phyloP scores from a whole-genome alignment of 2,329 filamentous ascomycete species.

The Gaeumannomyces sp. region DNA sequence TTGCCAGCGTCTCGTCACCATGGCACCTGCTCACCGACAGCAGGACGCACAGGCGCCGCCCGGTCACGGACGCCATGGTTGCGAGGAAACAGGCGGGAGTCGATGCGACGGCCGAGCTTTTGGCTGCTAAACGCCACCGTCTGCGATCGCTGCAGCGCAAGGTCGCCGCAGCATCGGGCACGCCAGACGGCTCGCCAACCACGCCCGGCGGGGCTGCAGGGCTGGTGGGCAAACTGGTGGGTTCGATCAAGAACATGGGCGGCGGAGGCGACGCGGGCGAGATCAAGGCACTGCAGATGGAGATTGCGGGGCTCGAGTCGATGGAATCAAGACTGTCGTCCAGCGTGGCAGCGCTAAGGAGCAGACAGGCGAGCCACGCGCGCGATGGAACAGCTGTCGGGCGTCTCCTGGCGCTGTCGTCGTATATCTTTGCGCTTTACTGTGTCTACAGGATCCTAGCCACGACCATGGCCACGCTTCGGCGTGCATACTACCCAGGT shows the following conservation, averaged over 20 bases:
- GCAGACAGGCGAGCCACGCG: slow-evolving; percentile 55
- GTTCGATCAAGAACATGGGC: slow-evolving; percentile 22
- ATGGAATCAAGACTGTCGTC: slow-evolving; percentile 69
- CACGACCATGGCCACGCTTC: slow-evolving; percentile 61
- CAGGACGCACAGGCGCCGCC: slow-evolving; percentile 40
- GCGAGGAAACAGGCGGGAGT: slow-evolving; percentile 72
- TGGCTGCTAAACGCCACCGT: slow-evolving; percentile 66
- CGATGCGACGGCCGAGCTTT: slow-evolving; percentile 73
- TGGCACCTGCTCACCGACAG: slow-evolving; percentile 76
- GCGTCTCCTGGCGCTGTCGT: slow-evolving; percentile 53
- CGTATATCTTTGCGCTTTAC: slow-evolving; percentile 70
- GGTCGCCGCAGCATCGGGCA: slow-evolving; percentile 32
- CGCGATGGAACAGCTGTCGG: slow-evolving; percentile 63
- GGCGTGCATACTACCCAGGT: slow-evolving; percentile 44
- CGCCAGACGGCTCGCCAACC: slow-evolving; percentile 25
- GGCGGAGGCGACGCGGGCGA: slow-evolving; percentile 54
- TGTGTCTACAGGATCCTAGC: slow-evolving; percentile 78
- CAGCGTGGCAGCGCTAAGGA: slow-evolving; percentile 57
- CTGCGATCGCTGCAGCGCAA: slow-evolving; percentile 60
- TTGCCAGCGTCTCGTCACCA: slow-evolving; percentile 79
- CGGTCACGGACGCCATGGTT: slow-evolving; percentile 68
- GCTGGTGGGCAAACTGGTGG: slow-evolving; percentile 40
- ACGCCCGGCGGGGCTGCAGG: slow-evolving; percentile 20
- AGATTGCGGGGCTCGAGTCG: slow-evolving; percentile 71
- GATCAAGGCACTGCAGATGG: slow-evolving; percentile 61